Base-by-base conservation (phyloP, 169 alveolate genomes). In the Plasmodium sp. region DNA sequence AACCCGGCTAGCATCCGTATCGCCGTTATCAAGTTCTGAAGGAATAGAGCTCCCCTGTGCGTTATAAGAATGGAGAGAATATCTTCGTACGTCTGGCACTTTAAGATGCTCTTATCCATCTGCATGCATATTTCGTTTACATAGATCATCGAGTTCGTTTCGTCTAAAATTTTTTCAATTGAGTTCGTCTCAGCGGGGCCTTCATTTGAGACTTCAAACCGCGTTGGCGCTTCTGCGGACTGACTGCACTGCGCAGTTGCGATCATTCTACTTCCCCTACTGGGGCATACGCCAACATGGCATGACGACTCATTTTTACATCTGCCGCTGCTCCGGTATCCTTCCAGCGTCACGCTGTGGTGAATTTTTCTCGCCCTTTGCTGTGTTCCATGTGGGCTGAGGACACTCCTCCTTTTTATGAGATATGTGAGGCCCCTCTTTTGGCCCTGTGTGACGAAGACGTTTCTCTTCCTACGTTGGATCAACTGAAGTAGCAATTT, bases 41-140 rank as follows among this genome's bases (percentile, higher is more conserved):
- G 93, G 85, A 93, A 96, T 94, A 96, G 84, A 33, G 91, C 97
- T 36, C 97, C 97, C 94, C 98, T 94, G 79, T 96, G 98, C 7
- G 98, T 96, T 18, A 96, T 95, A 54, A 96, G 92, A 34, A 95
- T 73, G 12, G 94, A 93, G 12, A 96, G 91, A 33, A 96, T 67
- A 41, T 95, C 96, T 58, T 96, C 98, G 80, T 95, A 94, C 67
- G 94, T 94, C 34, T 95, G 93, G 84, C 97, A 96, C 58, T 58
- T 85, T 41, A 83, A 71, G 81, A 96, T 79, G 41, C 74, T 81
- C 81, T 93, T 94, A 80, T 96, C 98, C 97, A 95, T 91, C 79
- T 96, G 95, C 93, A 96, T 93, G 83, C 98, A 96, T 33, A 93
- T 72, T 22, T 96, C 96, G 75, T 95, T 96, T 88, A 96, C 81